phyloP scores from a whole-genome alignment of 495 filamentous ascomycete genomes.

The Parathielavia appendiculata region DNA sequence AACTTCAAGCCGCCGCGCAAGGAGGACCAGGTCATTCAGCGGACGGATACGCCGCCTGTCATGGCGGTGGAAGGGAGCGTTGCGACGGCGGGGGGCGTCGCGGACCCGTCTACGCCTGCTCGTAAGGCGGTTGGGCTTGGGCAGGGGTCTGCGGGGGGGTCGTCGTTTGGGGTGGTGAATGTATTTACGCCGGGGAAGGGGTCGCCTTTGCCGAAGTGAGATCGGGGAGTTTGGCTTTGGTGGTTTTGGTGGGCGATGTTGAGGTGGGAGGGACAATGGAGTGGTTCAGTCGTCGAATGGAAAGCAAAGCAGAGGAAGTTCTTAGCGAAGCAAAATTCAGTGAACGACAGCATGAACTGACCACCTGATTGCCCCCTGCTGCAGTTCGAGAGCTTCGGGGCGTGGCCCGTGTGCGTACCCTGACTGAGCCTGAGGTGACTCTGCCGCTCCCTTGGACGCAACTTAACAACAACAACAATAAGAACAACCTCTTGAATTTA shows the following conservation, averaged over 20 bases:
- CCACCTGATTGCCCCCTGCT: no score
- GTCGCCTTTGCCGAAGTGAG: constrained; percentile 15
- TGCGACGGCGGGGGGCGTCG: not conserved
- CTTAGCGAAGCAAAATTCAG: no score
- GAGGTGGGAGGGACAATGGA: not conserved
- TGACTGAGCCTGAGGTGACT: no score
- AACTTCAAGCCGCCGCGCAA: constrained; percentile 68
- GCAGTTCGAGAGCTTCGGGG: no score
- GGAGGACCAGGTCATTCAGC: constrained; percentile 20
- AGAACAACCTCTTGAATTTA: no score
- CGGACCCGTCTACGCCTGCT: constrained; percentile 15
- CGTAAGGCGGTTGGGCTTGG: constrained; percentile 6
- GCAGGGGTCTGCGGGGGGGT: not conserved
- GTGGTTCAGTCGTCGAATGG: not conserved
- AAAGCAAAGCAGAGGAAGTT: not conserved
- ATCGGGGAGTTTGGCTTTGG: no score
- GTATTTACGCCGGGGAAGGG: constrained; percentile 17
- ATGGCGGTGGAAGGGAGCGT: not conserved
- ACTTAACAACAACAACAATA: no score
- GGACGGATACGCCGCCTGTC: constrained; percentile 28
- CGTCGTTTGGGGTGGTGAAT: constrained; percentile 8
- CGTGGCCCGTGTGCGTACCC: no score
- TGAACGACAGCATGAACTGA: no score
- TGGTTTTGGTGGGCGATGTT: not conserved
- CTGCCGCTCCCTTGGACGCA: no score